Conservation (phyloP, 2,329 filamentous ascomycete species). For the Colletotrichum tropicicola region DNA sequence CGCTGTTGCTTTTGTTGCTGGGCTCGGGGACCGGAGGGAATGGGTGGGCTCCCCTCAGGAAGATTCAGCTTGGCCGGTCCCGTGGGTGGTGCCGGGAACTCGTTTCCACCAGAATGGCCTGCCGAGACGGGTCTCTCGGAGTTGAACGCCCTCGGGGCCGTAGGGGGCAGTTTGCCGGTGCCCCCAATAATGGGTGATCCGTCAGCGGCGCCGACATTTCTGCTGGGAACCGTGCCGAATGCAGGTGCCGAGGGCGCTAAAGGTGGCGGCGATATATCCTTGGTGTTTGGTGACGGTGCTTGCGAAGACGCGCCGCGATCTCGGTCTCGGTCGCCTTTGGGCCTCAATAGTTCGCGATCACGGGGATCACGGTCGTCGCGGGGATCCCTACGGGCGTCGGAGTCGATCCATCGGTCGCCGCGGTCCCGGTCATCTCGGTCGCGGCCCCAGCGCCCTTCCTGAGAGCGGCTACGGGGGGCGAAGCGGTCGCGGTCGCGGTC, state of each 20-base stretch:
- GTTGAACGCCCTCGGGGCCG: constrained; percentile 59
- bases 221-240: constrained; percentile 63
- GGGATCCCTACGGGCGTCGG: constrained; percentile 51
- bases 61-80: constrained; percentile 54
- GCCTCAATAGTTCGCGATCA: constrained; percentile 56
- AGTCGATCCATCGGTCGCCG: constrained; percentile 51
- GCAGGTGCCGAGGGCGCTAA: constrained; percentile 66
- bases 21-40: constrained; percentile 63
- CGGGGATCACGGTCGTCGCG: constrained; percentile 58
- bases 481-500: constrained; percentile 68
- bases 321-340: constrained; percentile 57
- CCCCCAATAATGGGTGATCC: constrained; percentile 38
- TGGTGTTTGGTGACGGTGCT: constrained; percentile 54
- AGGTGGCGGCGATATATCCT: constrained; percentile 66
- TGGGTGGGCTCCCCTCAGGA: constrained; percentile 54
- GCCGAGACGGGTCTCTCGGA: constrained; percentile 59
- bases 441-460: constrained; percentile 68
- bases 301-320: constrained; percentile 49
- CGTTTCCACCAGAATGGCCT: constrained; percentile 45
- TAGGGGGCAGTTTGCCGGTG: constrained; percentile 61
- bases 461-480: constrained; percentile 69
- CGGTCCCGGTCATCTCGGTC: constrained; percentile 65
- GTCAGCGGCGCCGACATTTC: constrained; percentile 46
- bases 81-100: constrained; percentile 46
- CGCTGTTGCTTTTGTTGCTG: constrained; percentile 57